Conservation (phyloP, 2,329 filamentous ascomycete species). For the Mariannaea elegans region DNA sequence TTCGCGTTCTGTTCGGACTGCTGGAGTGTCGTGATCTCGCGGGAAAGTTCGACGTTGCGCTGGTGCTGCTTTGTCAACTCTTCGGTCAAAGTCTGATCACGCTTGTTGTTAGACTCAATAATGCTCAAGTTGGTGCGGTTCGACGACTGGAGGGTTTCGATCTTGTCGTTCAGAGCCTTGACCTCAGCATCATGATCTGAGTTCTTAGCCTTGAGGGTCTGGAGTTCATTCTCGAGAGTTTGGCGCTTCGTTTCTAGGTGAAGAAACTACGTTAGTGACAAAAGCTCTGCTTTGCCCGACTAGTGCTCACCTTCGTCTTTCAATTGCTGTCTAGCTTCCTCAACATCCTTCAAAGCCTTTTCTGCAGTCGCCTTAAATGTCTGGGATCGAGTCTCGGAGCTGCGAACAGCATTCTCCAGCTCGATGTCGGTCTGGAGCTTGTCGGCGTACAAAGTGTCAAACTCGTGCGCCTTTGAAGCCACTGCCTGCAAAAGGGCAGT, state of each 20-base stretch:
- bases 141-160: constrained; percentile 86
- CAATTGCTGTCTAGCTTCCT: constrained; percentile 82
- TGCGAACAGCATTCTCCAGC: constrained; percentile 88
- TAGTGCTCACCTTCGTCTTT: constrained; percentile 82
- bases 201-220: constrained; percentile 77
- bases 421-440: constrained; percentile 93
- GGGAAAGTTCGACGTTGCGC: constrained; percentile 83
- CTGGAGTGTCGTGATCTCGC: constrained; percentile 83
- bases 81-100: constrained; percentile 84
- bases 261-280: constrained; percentile 21
- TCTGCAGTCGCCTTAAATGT: constrained; percentile 83
- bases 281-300: too few relatives aligned
- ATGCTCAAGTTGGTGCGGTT: constrained; percentile 91
- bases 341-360: constrained; percentile 83
- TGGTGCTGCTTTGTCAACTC: constrained; percentile 90
- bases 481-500: constrained; percentile 78
- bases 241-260: constrained; percentile 77
- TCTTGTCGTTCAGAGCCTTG: constrained; percentile 80
- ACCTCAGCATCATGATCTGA: constrained; percentile 79
- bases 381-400: constrained; percentile 83
- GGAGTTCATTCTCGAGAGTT: constrained; percentile 81
- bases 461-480: constrained; percentile 81
- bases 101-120: constrained; percentile 87
- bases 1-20: constrained; percentile 85
- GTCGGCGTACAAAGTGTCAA: constrained; percentile 82